Conservation (phyloP, 345 rosid species). For the Syzygium jambos region DNA sequence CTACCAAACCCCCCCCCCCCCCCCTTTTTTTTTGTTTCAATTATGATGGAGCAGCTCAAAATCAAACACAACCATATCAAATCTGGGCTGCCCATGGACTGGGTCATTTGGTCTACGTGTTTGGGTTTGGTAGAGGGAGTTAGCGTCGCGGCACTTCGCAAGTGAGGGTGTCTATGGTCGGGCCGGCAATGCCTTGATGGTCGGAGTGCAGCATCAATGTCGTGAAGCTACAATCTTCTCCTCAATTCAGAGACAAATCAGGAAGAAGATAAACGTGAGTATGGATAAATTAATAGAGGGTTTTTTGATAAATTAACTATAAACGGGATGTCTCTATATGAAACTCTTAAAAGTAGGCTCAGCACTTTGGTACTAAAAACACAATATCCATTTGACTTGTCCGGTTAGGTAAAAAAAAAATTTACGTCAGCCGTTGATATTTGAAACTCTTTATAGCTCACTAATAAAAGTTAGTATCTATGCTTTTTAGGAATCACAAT, state of each 20-base stretch:
- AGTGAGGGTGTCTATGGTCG: background rate
- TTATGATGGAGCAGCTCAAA: background rate
- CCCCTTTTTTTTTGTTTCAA: background rate
- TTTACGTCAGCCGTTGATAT: too few species aligned
- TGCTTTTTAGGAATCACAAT: background rate
- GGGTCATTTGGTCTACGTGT: rapidly evolving
- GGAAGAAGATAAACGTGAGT: rapidly evolving
- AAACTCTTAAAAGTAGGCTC: too few species aligned
- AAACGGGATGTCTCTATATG: too few species aligned
- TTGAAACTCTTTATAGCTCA: too few species aligned
- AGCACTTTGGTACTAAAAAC: too few species aligned
- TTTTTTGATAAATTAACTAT: background rate
- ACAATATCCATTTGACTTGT: too few species aligned
- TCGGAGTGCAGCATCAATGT: background rate
- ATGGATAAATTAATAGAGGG: background rate
- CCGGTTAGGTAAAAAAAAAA: too few species aligned
- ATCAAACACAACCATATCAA: rapidly evolving
- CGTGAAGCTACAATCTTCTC: background rate
- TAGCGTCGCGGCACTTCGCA: rapidly evolving
- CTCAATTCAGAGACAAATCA: background rate
- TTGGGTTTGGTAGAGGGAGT: background rate
- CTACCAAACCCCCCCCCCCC: background rate
- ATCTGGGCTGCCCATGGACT: background rate
- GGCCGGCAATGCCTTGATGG: background rate
- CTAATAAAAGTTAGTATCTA: too few species aligned